Evolutionary conservation across 257 asterid species (phyloP), one percentile per base, ranked within the genome.

Genomic region (Haberlea rhodopensis): DNA sequence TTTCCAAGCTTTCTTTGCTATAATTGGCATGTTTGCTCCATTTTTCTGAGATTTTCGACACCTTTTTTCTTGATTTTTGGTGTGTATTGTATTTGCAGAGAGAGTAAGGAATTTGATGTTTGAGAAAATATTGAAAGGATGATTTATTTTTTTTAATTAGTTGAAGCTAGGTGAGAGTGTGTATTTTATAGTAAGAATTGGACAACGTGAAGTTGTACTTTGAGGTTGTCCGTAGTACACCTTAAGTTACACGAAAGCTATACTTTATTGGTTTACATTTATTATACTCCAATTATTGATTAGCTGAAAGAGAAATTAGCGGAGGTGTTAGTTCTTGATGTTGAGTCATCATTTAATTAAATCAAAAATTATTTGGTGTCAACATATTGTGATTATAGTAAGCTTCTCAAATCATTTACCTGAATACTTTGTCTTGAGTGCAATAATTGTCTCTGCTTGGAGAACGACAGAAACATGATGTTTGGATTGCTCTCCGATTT

Each of bases 1-100:
- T 0, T 66, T 74, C 94, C 94, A 84, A 43, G 86, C 80, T 55
- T 83, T 91, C 79, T 88, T 88, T 29, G 96, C 85, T 16, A 81
- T 55, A 0, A 82, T 64, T 18, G 95, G 91, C 63, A 85, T 24
- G 46, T 83, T 88, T 78, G 95, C 52, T 91, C 97, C 97, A 88
- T 91, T 75, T 60, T 34, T 1, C 22, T 23, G 64, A 57, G n/a
- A n/a, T n/a, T n/a, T n/a, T n/a, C 40, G 51, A 22, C 20, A 18
- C 5, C 23, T 19, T 25, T 25, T 55, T 25, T 55, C 7, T 46
- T 28, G 65, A 55, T 34, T 63, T 48, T 15, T 56, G 34, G 52
- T 0, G n/a, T n/a, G n/a, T 28, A 5, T 60, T 59, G 27, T 25
- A 16, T 48, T 60, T 31, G 63, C 60, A 51, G n/a, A 20, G 57